These are phyloP conservation scores for Podospora comata DNA, from an alignment of 495 filamentous ascomycete species.

Conservation along the genomic window DNA sequence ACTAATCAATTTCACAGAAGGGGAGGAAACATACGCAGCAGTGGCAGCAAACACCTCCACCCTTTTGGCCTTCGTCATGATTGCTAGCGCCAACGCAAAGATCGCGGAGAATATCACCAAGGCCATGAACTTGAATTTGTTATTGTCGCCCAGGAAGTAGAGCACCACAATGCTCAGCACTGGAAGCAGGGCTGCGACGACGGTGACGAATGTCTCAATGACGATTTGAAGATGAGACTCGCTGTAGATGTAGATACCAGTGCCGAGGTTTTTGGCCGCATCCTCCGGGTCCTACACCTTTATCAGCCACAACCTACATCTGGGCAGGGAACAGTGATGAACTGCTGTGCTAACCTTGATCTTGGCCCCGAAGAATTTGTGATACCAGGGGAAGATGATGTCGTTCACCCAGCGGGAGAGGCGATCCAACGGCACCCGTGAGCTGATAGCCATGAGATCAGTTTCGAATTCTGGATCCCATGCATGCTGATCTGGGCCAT, in stretches of 20 bases:
- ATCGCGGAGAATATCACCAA: background rate
- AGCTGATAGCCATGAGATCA: background rate
- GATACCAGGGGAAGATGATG: background rate
- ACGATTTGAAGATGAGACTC: background rate
- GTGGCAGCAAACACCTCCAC: conserved; percentile 1
- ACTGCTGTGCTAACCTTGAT: background rate
- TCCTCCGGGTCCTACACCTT: background rate
- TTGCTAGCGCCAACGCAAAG: background rate
- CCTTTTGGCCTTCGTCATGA: conserved; percentile 1
- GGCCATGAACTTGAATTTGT: background rate
- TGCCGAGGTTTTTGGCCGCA: background rate
- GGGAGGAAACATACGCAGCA: background rate
- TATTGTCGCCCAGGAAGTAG: background rate
- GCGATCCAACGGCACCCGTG: background rate
- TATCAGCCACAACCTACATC: background rate
- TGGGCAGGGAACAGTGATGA: background rate
- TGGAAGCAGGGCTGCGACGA: background rate
- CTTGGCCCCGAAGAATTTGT: background rate
- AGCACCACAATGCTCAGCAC: background rate
- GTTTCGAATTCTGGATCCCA: background rate
- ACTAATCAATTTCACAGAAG: background rate
- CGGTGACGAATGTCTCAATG: background rate
- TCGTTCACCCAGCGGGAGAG: background rate
- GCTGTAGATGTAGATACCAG: background rate
- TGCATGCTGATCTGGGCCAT: background rate